Evolutionary conservation across 148 eudicot genomes (phyloP).

Genomic region (Vaccinium myrtillus): DNA sequence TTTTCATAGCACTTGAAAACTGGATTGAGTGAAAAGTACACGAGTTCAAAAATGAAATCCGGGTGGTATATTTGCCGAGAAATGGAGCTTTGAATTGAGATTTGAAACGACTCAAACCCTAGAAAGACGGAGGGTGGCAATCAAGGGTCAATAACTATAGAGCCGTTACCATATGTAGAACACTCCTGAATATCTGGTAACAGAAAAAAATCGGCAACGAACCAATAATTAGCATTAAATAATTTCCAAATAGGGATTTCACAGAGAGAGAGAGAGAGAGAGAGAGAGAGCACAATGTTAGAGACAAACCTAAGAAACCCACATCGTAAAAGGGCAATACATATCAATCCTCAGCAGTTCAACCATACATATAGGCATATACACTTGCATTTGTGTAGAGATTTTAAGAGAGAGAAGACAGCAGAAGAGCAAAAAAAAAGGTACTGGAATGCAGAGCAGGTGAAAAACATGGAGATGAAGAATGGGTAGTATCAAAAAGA

Average conservation of each 20-base stretch:
- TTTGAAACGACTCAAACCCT: background rate
- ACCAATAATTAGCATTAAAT: background rate
- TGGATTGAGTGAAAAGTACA: background rate
- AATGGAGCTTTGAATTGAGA: background rate
- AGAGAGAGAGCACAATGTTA: background rate
- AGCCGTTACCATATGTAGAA: slow-evolving; percentile 9
- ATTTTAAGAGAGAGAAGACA: background rate
- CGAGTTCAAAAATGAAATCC: background rate
- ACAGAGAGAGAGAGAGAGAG: background rate
- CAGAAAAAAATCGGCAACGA: background rate
- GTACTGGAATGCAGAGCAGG: background rate
- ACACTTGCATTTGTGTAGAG: background rate
- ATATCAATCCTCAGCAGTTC: background rate
- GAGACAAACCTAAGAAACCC: background rate
- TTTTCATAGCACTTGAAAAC: background rate
- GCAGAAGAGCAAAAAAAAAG: background rate
- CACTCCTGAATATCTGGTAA: background rate
- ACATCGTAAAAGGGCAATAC: background rate
- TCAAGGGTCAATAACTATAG: background rate
- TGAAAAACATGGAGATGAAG: background rate
- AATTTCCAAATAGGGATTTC: background rate
- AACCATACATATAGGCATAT: background rate
- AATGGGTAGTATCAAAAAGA: background rate
- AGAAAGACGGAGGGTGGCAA: background rate
- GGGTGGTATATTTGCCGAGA: background rate